Base-by-base conservation (phyloP, 768 basidiomycete genomes). In the Auricularia sp. region DNA sequence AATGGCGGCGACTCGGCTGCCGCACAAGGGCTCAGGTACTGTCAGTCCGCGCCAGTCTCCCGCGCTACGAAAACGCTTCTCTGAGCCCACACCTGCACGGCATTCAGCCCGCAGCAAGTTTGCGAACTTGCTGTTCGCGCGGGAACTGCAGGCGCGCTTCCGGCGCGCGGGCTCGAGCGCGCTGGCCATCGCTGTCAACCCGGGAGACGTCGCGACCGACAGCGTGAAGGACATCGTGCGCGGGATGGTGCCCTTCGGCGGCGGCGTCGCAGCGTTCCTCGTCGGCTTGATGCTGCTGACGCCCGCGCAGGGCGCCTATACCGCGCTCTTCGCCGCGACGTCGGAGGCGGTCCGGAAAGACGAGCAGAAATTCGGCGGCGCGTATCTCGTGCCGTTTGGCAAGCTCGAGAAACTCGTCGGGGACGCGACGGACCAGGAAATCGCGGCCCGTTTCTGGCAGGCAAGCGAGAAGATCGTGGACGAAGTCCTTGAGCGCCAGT, bases 161-260 rank as follows among this genome's bases (percentile, higher is more conserved):
- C 14, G 21, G 6, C 21, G 18, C 18, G 21, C 21, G 18, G 47
- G 47, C 18, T 18, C 18, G 6, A 3, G 11, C 47, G 47, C 47
- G 47, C 21, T 51, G 10, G 47, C 47, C 18, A 23, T 51, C 47
- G 11, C 47, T 6, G 47, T 18, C 18, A 51, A 51, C 47, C 47
- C 47, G 10, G 47, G 47, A 77, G 74, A n/a, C 61, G 47, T 47
- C 64, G 65, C 21, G 69, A 71, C 56, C 36, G 61, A 72, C 5
- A 72, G 68, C 43, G 72, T 73, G 1, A 68, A 71, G 29, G 64
- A 61, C 6, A 44, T 66, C 21, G 71, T 69, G 68, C 67, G 71
- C 29, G 67, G 39, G 39, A 42, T 69, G 16, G 72, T 35, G 14
- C 56, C 56, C 14, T 3, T 59, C 34, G 14, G 14, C 56, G 56